phyloP scores from a whole-genome alignment of 2,329 filamentous ascomycete genomes.

The Massarina eburnea region DNA sequence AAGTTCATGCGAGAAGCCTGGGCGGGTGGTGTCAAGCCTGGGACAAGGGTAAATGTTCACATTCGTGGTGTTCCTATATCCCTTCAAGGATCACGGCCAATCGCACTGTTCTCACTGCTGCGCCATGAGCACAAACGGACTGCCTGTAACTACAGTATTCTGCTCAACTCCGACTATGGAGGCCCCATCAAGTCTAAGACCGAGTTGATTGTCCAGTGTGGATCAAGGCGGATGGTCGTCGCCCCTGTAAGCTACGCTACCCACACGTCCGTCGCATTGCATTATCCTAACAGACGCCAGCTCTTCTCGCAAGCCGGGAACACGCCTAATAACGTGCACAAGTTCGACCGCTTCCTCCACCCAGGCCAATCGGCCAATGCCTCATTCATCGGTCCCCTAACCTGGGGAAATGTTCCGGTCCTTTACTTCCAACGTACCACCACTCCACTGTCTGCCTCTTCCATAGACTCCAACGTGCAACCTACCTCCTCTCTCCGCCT shows the following conservation, averaged over 20 bases:
- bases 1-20: conserved; percentile 78
- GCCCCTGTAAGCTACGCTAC: conserved; percentile 61
- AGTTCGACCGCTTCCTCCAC: conserved; percentile 89
- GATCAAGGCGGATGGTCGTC: conserved; percentile 80
- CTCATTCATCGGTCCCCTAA: conserved; percentile 85
- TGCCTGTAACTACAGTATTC: conserved; percentile 81
- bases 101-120: conserved; percentile 82
- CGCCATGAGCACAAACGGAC: conserved; percentile 95
- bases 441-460: conserved; percentile 35
- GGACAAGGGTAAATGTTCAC: conserved; percentile 80
- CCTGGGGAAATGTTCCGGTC: conserved; percentile 88
- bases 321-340: conserved; percentile 95
- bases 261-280: not conserved
- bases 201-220: conserved; percentile 87
- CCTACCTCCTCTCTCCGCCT: conserved; percentile 61
- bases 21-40: conserved; percentile 81
- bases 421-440: conserved; percentile 75
- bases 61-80: conserved; percentile 62
- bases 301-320: conserved; percentile 87
- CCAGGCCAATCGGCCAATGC: conserved; percentile 88
- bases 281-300: conserved; percentile 11
- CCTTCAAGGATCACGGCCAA: conserved; percentile 60
- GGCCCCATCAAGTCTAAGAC: conserved; percentile 87
- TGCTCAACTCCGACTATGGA: conserved; percentile 74
- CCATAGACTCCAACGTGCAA: conserved; percentile 5